Evolutionary conservation across 306 rosid species (phyloP).

Genomic region (Cicer judaicum): DNA sequence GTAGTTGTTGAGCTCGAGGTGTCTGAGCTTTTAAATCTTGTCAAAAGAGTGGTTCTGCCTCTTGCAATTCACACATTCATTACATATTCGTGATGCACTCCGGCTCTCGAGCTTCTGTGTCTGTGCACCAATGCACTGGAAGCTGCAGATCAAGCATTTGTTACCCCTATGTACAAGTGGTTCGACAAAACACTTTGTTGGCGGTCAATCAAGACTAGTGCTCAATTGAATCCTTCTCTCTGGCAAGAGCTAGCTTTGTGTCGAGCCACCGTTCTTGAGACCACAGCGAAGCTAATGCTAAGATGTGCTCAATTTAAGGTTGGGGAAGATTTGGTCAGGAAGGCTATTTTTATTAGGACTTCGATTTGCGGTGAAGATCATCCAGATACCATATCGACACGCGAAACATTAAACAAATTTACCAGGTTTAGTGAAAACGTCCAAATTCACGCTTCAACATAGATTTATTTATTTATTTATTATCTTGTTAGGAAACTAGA

Average conservation of each 20-base stretch:
- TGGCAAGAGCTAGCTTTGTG: constrained; percentile 91
- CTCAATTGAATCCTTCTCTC: constrained; percentile 84
- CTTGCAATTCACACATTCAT: constrained; percentile 78
- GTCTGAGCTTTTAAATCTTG: constrained; percentile 62
- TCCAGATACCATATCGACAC: constrained; percentile 78
- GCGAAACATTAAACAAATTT: constrained; percentile 80
- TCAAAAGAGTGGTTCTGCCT: constrained; percentile 73
- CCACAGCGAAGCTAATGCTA: constrained; percentile 88
- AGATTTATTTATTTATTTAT: constrained; percentile 50
- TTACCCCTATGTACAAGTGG: constrained; percentile 85
- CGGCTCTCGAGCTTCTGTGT: constrained; percentile 76
- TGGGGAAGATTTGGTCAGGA: constrained; percentile 83
- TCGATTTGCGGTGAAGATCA: constrained; percentile 93
- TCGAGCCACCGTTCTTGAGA: constrained; percentile 82
- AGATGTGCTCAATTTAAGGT: constrained; percentile 87
- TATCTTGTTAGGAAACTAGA: constrained; percentile 50
- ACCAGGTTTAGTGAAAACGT: constrained; percentile 75
- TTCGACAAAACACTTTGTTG: constrained; percentile 80
- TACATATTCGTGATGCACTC: constrained; percentile 78
- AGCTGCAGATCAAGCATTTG: constrained; percentile 82
- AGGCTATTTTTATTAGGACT: constrained; percentile 81
- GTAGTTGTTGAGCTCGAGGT: constrained; percentile 74
- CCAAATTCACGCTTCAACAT: constrained; percentile 63
- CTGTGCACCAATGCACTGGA: constrained; percentile 81
- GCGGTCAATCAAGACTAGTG: constrained; percentile 75